Base-by-base conservation (phyloP, 768 basidiomycete species). In the Vararia minispora region DNA sequence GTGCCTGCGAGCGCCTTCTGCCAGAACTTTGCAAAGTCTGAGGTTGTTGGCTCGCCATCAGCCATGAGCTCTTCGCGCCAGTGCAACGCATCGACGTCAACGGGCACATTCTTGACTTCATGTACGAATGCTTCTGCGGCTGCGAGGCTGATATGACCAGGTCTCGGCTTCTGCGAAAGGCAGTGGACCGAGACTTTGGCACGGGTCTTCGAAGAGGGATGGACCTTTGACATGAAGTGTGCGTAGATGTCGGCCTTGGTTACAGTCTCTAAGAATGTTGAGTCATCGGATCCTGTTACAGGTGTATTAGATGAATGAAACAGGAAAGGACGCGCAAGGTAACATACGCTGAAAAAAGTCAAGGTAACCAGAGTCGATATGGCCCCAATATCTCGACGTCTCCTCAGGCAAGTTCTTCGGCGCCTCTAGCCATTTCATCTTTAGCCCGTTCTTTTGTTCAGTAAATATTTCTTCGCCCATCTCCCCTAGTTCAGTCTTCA, bases 321-420 rank as follows among this genome's bases (percentile, higher is more conserved):
- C 10, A n/a, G n/a, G 20, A 26, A 27, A 24, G 7, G 21, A 38
- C 16, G 32, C 11, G 18, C 13, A 22, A 28, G 13, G 34, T 12
- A 9, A 71, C 81, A 58, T 56, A 90, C 92, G 72, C 54, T 83
- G 71, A 42, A 74, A 59, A 65, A 98, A 99, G 60, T 97, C 91
- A 46, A 78, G 74, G 48, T 83, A 87, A 4, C 90, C 84, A 17
- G 69, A 75, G 45, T 74, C 74, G 44, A 98, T 76, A 35, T 85
- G 74, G 13, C 52, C 48, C 65, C 81, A 79, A 52, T 79, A 87
- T 44, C 68, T 64, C n/a, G 62, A 59, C 3, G 68, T 62, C 61
- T 99, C 95, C 52, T 94, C 85, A 6, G 64, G 63, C 34, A 98
- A 58, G 55, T 95, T 97, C 70, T 98, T 97, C 50, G 79, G 67